Base-by-base conservation (phyloP, 2,329 filamentous ascomycete genomes). In the Neospermospora avenae region DNA sequence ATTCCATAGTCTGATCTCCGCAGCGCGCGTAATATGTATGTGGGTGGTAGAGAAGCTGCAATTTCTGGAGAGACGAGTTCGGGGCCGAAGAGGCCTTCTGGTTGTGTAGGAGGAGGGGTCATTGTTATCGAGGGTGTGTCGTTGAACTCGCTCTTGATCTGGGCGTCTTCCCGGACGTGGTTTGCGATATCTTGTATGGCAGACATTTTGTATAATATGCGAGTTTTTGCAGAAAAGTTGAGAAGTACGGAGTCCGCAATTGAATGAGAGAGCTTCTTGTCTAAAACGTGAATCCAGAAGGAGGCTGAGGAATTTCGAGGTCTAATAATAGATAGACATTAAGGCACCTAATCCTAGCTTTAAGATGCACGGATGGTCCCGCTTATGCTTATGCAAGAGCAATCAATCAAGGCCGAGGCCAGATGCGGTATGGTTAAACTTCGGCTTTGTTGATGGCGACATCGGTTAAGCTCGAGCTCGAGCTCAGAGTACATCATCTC, bases 21-120 rank as follows among this genome's bases (percentile, higher is more conserved):
- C 55, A 98, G 81, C 0, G 93, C 86, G 31, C 95, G 91, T 71
- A 96, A 84, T 31, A 81, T 84, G 80, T 98, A 98, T 70, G 89
- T 88, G 68, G 87, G 79, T 45, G 95, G 95, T 0, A 98, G 86
- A 18, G 80, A 81, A 41, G 86, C 79, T 61, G 85, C 78, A 68
- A 97, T 89, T 58, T 84, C 79, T 24, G 90, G 85, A 24, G 91
- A 92, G 75, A 98, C 88, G 25, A 60, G 46, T 34, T 60, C 54
- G 18, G 41, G 44, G 42, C 54, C 54, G 13, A 56, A 56, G 28
- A 56, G 28, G n/a, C 54, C 54, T 35, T 34, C 31, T 24, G 31
- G 42, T 48, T 34, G 45, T 7, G 51, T 18, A 39, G n/a, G 25
- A 18, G 39, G 54, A 34, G 54, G 25, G 54, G 54, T 56, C 28